Evolutionary conservation across 345 rosid genomes (phyloP), one percentile per base, ranked within the genome.

Genomic region (Citrus inodora): DNA sequence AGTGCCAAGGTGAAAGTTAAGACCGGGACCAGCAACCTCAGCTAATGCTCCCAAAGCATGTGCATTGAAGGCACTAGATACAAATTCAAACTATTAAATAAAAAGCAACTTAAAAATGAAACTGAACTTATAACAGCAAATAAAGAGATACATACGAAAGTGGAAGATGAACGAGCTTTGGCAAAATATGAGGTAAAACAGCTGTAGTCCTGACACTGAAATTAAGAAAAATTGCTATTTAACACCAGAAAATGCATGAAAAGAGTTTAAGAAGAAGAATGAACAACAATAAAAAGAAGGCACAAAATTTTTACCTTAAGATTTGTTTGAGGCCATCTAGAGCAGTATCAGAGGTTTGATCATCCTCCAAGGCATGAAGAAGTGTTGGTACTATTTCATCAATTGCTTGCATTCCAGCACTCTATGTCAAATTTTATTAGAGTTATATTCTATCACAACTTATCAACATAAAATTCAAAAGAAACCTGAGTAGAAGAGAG

Each of bases 341-440:
- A 68, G 97, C 98, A 80, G 97, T 92, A 75, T 91, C 92, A 80
- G 99, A 94, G 64, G 92, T 90, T 78, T 89, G 87, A 84, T 92
- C 95, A 82, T 96, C 98, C 86, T 94, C 98, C 79, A 96, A 86
- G 22, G 98, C 98, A 89, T 88, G 97, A 81, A 96, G 76, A 86
- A 96, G 90, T 2, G 98, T 94, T 73, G 98, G 98, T 66, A 96
- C 97, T 79, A 96, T 96, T 88, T 96, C 99, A 87, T 96, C 99
- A 76, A 96, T 92, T 79, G 98, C 99, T 91, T 91, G 98, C 95
- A 96, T 67, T 79, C 99, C 99, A 76, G 98, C 99, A 86, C 93
- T 96, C 99, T 96, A 86, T 73, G 73, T 71, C 72, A 70, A n/a
- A 59, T 59, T 19, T 33, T 73, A 78, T 75, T 71, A 4, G 13